Evolutionary conservation across 1,284 basidiomycete species (phyloP), one percentile per base, ranked within the genome.

Genomic region (Leccinum griseonigrum): DNA sequence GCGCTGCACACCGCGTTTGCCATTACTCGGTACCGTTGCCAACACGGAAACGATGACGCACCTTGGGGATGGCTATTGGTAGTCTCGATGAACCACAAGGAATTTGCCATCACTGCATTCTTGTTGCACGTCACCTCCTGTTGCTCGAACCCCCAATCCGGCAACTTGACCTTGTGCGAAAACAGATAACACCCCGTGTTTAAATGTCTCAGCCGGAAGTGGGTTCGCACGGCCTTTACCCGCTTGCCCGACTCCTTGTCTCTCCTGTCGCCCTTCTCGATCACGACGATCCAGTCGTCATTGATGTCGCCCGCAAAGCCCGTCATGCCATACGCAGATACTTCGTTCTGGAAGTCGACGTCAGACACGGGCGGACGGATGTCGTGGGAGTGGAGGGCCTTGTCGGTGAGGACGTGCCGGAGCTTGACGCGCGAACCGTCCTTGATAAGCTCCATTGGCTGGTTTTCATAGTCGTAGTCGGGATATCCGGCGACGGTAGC

Each of bases 41-140:
- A 29, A 46, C 36, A 3, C n/a, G 31, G 54, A 14, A 48, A 0
- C 14, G 14, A 29, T 54, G 54, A 85, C 94, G 69, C 70, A 96
- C 94, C 75, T 58, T 84, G 80, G 1, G 87, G 83, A 74, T 99
- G 95, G 18, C 65, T 65, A 9, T 69, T 79, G 64, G 91, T 85
- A 3, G 94, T 97, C 81, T 99, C 97, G 57, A 98, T 81, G 70
- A 86, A 96, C 97, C 97, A 99, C 63, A 99, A 75, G 60, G 95
- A 95, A 75, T 98, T 98, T 4, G 84, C 86, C 75, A 82, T 83
- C 32, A 92, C 91, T 3, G 97, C 96, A 71, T 98, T 97, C 83
- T 96, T 96, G 79, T 98, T 98, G 78, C 95, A 98, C 1, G 95
- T 98, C 54, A 96, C 97, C 73, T 99, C 97, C 75, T 99, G 97